Percentiles rank a stretch among this genome's conserved stretches.
Evolutionary conservation across 2,329 filamentous ascomycete genomes (phyloP).

Genomic region (Sordariomycetes sp.): DNA sequence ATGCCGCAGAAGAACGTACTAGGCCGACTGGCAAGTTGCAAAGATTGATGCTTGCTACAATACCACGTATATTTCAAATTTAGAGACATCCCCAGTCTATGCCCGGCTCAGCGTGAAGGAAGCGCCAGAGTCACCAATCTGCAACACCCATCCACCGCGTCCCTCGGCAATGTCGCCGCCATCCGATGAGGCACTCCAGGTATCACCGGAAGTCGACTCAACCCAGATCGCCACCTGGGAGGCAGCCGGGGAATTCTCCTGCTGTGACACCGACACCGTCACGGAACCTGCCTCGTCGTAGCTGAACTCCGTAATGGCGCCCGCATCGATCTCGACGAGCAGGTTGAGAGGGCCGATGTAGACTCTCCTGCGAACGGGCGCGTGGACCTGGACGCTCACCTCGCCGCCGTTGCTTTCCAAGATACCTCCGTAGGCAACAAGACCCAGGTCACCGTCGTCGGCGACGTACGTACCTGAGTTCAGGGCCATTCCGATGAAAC

Average conservation of each 20-base stretch:
- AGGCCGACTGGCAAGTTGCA: too few relatives aligned
- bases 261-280: constrained; percentile 18
- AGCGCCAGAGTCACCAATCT: neutral
- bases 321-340: constrained; percentile 30
- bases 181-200: constrained; percentile 6
- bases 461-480: constrained; percentile 41
- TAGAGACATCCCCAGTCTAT: too few relatives aligned
- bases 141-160: constrained; percentile 12
- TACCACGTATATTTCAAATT: too few relatives aligned
- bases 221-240: constrained; percentile 23
- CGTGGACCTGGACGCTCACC: constrained; percentile 28
- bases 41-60: too few relatives aligned
- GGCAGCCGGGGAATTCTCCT: constrained; percentile 15
- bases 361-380: constrained; percentile 35
- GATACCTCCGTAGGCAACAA: constrained; percentile 40
- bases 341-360: constrained; percentile 38
- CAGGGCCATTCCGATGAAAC: constrained; percentile 40
- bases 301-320: constrained; percentile 26
- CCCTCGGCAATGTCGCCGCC: constrained; percentile 1
- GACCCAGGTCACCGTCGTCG: constrained; percentile 30
- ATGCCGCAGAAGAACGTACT: too few relatives aligned
- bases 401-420: constrained; percentile 13
- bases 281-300: constrained; percentile 13
- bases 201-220: constrained; percentile 14
- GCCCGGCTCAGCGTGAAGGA: neutral